A percentile compares a stretch with the other conserved stretches of the same genome.
Evolutionary conservation across 352 stramenopile genomes (phyloP).

Genomic region (Phytophthora aleatoria): DNA sequence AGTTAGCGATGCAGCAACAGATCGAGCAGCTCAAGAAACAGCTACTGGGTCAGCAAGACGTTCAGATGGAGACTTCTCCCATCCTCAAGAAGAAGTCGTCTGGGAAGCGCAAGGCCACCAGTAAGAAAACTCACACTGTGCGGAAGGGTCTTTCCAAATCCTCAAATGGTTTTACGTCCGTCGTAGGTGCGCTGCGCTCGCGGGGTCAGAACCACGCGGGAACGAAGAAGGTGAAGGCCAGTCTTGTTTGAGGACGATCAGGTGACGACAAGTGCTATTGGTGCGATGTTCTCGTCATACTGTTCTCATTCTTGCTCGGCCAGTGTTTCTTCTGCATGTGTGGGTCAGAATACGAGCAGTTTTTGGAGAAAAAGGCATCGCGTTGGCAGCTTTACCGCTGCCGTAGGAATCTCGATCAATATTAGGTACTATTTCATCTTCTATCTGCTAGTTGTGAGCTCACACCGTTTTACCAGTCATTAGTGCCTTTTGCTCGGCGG

Average conservation of each 20-base stretch:
- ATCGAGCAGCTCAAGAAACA: constrained; percentile 60
- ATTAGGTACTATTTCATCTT: constrained; percentile 44
- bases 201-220: constrained; percentile 51
- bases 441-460: constrained; percentile 31
- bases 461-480: constrained; percentile 36
- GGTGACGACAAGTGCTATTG: constrained; percentile 22
- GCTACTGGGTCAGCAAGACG: constrained; percentile 39
- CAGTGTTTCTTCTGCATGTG: constrained; percentile 21
- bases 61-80: constrained; percentile 39
- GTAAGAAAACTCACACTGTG: constrained; percentile 50
- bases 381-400: constrained; percentile 8
- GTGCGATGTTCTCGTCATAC: constrained; percentile 6
- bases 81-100: constrained; percentile 46
- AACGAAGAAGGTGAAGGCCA: constrained; percentile 60
- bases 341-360: constrained; percentile 20
- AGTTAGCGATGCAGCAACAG: constrained; percentile 70
- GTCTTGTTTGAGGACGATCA: constrained; percentile 43
- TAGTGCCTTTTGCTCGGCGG: constrained; percentile 37
- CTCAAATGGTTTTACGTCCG: constrained; percentile 47
- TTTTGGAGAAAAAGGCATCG: constrained; percentile 14
- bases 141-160: constrained; percentile 47
- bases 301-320: constrained; percentile 11
- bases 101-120: constrained; percentile 58
- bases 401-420: constrained; percentile 29
- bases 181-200: constrained; percentile 58